Percentiles rank a stretch among this genome's conserved stretches.
Conservation (phyloP, 257 asterid genomes). For the Solanum gracilifrons region DNA sequence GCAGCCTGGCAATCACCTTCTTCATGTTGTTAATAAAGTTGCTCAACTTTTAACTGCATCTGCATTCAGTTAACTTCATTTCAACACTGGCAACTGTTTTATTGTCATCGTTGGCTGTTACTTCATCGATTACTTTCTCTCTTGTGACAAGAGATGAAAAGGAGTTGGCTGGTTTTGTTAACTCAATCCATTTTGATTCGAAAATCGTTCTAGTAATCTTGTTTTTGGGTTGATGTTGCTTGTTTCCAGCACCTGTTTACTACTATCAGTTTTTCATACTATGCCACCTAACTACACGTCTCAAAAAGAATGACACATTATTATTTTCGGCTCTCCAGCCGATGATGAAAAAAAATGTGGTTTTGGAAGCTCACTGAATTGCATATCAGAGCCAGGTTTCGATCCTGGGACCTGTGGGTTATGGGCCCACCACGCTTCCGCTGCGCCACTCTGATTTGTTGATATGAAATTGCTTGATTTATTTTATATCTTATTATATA, state of each 20-base stretch:
- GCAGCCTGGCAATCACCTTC: not conserved
- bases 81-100: not conserved
- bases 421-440: slow-evolving; percentile 95
- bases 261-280: not conserved
- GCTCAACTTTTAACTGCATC: not conserved
- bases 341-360: not conserved
- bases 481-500: no score
- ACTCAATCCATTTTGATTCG: not conserved
- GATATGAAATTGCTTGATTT: no score
- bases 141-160: not conserved
- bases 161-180: not conserved
- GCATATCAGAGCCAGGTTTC: slow-evolving; percentile 87
- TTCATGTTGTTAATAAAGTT: not conserved
- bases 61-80: not conserved
- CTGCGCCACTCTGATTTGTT: slow-evolving; percentile 50
- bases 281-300: not conserved
- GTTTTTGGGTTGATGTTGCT: not conserved
- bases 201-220: not conserved
- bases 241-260: not conserved
- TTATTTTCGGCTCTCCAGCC: not conserved
- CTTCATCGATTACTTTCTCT: not conserved
- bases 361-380: not conserved
- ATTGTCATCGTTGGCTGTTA: not conserved
- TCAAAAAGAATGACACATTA: no score
- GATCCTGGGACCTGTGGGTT: slow-evolving; percentile 99